Percentiles rank a stretch among this genome's conserved stretches.
phyloP scores from a whole-genome alignment of 2,329 filamentous ascomycete species.

The Talaromyces pinophilus region DNA sequence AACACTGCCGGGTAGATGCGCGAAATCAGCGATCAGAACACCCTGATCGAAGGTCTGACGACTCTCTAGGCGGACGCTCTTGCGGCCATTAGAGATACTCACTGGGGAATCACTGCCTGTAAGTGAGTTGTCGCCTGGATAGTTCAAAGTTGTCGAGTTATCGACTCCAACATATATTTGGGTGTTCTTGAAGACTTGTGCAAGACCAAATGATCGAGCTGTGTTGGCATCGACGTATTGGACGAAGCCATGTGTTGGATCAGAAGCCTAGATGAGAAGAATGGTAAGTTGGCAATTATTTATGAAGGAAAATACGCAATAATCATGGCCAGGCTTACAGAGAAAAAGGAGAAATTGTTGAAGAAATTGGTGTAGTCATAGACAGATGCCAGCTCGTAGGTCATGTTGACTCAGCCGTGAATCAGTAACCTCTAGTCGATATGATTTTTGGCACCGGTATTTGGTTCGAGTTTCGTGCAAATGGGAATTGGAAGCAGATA shows the following conservation, averaged over 20 bases:
- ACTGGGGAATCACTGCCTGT: slow-evolving; percentile 48
- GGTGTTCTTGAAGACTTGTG: slow-evolving; percentile 54
- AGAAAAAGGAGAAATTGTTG: slow-evolving; percentile 55
- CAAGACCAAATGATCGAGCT: slow-evolving; percentile 60
- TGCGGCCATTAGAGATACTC: slow-evolving; percentile 47
- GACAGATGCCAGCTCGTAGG: neutral
- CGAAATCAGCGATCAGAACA: slow-evolving; percentile 51
- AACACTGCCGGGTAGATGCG: slow-evolving; percentile 49
- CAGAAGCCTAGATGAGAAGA: slow-evolving; percentile 42
- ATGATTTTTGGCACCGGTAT: neutral
- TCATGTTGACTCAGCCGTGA: neutral
- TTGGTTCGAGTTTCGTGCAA: neutral
- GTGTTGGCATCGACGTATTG: slow-evolving; percentile 62
- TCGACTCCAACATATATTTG: slow-evolving; percentile 71
- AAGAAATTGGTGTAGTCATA: slow-evolving; percentile 45
- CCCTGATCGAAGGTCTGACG: slow-evolving; percentile 49
- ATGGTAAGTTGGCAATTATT: neutral
- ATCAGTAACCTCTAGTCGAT: neutral
- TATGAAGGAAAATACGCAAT: neutral
- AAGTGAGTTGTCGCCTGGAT: slow-evolving; percentile 69
- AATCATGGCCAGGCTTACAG: slow-evolving; percentile 33
- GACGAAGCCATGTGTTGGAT: slow-evolving; percentile 76
- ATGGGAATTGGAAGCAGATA: neutral
- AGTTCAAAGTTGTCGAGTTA: slow-evolving; percentile 53
- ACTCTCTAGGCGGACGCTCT: slow-evolving; percentile 48